Conservation (phyloP, 805 yeast genomes). For the Kodamaea kaohsiungensis region DNA sequence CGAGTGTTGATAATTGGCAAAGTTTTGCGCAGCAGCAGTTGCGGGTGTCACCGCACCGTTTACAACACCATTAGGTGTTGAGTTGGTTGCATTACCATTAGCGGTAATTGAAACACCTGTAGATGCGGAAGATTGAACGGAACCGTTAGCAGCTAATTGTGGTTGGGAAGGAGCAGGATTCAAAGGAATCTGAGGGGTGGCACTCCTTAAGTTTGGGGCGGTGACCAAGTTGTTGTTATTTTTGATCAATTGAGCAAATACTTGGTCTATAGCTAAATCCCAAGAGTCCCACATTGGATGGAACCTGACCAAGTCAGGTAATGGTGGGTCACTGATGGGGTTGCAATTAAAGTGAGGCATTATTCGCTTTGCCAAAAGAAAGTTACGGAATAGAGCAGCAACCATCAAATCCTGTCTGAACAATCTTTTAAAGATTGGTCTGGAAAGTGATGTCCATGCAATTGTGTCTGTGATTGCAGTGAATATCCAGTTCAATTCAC, state of each 20-base stretch:
- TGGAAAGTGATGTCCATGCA: slow-evolving; percentile 91
- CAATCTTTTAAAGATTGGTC: slow-evolving; percentile 83
- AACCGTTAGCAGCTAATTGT: neutral
- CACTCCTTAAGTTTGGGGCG: slow-evolving; percentile 11
- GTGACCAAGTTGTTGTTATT: slow-evolving; percentile 17
- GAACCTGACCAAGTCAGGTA: slow-evolving; percentile 76
- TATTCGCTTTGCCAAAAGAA: slow-evolving; percentile 84
- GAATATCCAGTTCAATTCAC: slow-evolving; percentile 96
- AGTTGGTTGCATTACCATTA: neutral
- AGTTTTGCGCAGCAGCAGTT: slow-evolving; percentile 15
- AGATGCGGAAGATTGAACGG: neutral
- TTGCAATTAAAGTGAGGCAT: slow-evolving; percentile 94
- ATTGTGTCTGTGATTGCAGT: slow-evolving; percentile 98
- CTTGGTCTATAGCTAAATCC: slow-evolving; percentile 97
- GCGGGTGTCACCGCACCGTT: neutral
- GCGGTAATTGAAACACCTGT: neutral
- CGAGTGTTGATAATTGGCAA: slow-evolving; percentile 75
- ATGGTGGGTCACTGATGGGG: slow-evolving; percentile 90
- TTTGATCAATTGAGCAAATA: slow-evolving; percentile 68
- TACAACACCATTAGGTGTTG: neutral
- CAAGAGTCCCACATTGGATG: slow-evolving; percentile 98
- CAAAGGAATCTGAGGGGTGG: neutral
- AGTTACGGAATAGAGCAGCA: slow-evolving; percentile 93
- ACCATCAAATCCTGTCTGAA: slow-evolving; percentile 96
- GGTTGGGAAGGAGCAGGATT: neutral